Conservation (phyloP, 2,329 filamentous ascomycete species). For the Dothidotthia symphoricarpi region DNA sequence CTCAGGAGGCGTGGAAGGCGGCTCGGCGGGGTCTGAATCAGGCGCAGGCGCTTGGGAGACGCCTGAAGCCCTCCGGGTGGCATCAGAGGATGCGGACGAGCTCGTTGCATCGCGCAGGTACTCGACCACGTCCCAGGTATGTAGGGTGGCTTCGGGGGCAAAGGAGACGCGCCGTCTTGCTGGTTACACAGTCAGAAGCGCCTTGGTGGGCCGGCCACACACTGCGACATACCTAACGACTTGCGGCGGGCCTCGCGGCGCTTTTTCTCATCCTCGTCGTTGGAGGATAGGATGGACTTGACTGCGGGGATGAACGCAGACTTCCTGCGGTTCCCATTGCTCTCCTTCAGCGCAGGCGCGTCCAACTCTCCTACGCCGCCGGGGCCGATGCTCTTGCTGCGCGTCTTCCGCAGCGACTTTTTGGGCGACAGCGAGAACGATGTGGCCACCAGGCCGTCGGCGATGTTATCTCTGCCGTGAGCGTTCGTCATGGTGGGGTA, state of each 20-base stretch:
- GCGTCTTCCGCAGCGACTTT: constrained; percentile 46
- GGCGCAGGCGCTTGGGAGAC: constrained; percentile 44
- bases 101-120: constrained; percentile 83
- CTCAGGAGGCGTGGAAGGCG: constrained; percentile 62
- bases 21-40: constrained; percentile 53
- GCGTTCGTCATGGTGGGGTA: constrained; percentile 31
- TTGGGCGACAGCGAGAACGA: constrained; percentile 31
- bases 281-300: constrained; percentile 57
- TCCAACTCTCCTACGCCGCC: constrained; percentile 88
- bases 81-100: constrained; percentile 68
- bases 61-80: constrained; percentile 70
- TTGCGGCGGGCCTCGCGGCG: constrained; percentile 86
- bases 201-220: not conserved
- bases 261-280: constrained; percentile 58
- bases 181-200: constrained; percentile 26
- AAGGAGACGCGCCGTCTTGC: constrained; percentile 93
- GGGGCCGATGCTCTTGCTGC: constrained; percentile 94
- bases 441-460: constrained; percentile 38
- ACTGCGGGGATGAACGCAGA: constrained; percentile 52
- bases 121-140: constrained; percentile 95
- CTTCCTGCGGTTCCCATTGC: constrained; percentile 73
- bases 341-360: constrained; percentile 70
- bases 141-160: constrained; percentile 91
- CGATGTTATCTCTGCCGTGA: constrained; percentile 71
- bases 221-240: constrained; percentile 62